Evolutionary conservation across 352 stramenopile species (phyloP), one percentile per base, ranked within the genome.

Genomic region (Lagenidium giganteum): DNA sequence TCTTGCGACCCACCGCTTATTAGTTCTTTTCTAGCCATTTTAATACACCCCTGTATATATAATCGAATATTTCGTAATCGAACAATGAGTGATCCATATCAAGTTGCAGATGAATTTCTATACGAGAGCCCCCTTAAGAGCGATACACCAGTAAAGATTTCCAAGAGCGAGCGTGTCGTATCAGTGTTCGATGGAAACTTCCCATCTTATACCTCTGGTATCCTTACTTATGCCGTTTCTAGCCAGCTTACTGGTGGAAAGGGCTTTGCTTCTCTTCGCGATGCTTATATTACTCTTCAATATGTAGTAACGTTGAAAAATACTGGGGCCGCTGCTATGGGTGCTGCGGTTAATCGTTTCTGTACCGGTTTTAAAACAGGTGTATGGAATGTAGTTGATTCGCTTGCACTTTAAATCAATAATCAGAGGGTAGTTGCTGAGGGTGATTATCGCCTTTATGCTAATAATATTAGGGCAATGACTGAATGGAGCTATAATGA

Each of bases 361-460:
- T 48, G 31, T 33, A 39, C 12, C 32, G 29, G 18, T 11, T 27
- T 53, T 23, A 62, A 62, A 36, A 42, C 29, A 30, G 53, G 53
- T 33, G 48, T 62, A 34, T 62, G 53, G 53, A 62, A 62, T 35
- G 37, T 62, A 17, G 42, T 62, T 20, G 28, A 32, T 51, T 45
- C 50, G 25, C 18, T 62, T 7, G 28, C 36, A 44, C 39, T 52
- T 11, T 39, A 51, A 30, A 14, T 62, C 6, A 47, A 62, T 29
- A 47, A 47, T 41, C 40, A 57, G 22, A 27, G 41, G 16, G 25
- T 62, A 18, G 9, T 62, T 16, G 57, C 46, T 13, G 37, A 48
- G 11, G 34, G 39, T 9, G 46, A 62, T 24, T 62, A 53, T 20
- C 57, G 57, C 18, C 32, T 46, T 6, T 53, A 46, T 22, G 57